These are phyloP conservation scores for Pelargonium myrrhifolium DNA, from an alignment of 441 rosid species.

Conservation along the genomic window DNA sequence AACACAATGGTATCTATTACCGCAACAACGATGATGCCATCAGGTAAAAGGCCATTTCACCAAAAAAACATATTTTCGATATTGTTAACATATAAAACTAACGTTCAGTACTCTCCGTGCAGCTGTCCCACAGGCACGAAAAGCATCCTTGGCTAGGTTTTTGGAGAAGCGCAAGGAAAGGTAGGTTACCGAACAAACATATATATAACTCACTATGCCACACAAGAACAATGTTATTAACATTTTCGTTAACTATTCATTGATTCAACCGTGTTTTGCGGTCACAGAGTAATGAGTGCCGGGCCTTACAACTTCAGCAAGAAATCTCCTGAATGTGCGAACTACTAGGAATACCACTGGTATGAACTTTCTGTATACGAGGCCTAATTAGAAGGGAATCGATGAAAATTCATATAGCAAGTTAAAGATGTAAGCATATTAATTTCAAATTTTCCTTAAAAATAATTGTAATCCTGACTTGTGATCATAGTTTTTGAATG, in stretches of 20 bases:
- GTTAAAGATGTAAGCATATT: conserved; percentile 3
- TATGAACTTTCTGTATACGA: conserved; percentile 19
- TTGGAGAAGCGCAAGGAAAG: conserved; percentile 94
- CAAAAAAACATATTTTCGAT: too few relatives aligned
- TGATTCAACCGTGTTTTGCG: conserved; percentile 6
- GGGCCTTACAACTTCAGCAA: conserved; percentile 44
- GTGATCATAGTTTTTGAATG: background rate
- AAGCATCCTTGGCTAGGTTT: conserved; percentile 85
- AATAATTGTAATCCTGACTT: background rate
- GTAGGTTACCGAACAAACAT: conserved; percentile 25
- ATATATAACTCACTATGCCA: background rate
- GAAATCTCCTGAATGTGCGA: conserved; percentile 31
- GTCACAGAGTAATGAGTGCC: conserved; percentile 44
- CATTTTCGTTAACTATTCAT: background rate
- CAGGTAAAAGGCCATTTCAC: conserved; percentile 35
- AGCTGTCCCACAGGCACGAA: conserved; percentile 75
- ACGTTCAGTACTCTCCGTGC: background rate
- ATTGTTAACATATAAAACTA: background rate
- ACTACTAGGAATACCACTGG: conserved; percentile 16
- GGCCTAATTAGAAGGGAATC: background rate
- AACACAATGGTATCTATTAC: conserved; percentile 29
- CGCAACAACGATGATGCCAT: conserved; percentile 39
- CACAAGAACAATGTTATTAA: background rate
- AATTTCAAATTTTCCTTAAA: background rate
- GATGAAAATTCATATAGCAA: background rate